phyloP scores from a whole-genome alignment of 441 rosid species.

The Euphorbia corollata region DNA sequence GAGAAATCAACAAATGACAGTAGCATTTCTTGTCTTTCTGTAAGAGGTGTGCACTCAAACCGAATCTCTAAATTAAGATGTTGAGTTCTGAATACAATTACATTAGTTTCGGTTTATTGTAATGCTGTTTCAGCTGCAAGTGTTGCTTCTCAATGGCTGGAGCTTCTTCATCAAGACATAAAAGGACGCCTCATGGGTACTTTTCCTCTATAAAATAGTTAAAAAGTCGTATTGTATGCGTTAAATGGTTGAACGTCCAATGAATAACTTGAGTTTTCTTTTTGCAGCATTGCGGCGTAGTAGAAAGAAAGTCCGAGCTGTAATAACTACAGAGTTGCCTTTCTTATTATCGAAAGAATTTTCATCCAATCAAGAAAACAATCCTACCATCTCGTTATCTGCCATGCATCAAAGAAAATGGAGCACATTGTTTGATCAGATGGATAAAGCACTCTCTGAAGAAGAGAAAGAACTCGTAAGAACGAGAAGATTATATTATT shows the following conservation, averaged over 20 bases:
- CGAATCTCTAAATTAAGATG: not conserved
- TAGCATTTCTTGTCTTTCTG: slow-evolving; percentile 50
- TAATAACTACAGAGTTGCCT: slow-evolving; percentile 66
- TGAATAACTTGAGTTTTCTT: slow-evolving; percentile 19
- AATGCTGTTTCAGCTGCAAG: slow-evolving; percentile 57
- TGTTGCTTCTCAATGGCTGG: slow-evolving; percentile 92
- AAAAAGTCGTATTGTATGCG: not conserved
- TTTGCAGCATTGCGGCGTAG: slow-evolving; percentile 75
- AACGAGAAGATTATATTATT: slow-evolving; percentile 4
- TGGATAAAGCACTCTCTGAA: slow-evolving; percentile 60
- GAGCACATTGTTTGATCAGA: slow-evolving; percentile 68
- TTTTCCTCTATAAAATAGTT: no score
- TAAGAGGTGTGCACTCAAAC: slow-evolving; percentile 35
- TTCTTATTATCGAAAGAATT: slow-evolving; percentile 58
- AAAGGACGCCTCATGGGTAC: slow-evolving; percentile 79
- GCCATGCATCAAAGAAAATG: slow-evolving; percentile 59
- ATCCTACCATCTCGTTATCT: slow-evolving; percentile 11
- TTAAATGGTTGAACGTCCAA: not conserved
- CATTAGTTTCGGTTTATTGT: not conserved
- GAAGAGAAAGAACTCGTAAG: slow-evolving; percentile 83
- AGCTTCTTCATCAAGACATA: slow-evolving; percentile 85
- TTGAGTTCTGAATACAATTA: not conserved
- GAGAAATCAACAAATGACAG: slow-evolving; percentile 40
- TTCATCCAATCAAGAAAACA: slow-evolving; percentile 40
- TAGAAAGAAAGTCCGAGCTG: slow-evolving; percentile 63